A percentile compares a stretch with the other conserved stretches of the same genome.
Evolutionary conservation across 2,329 filamentous ascomycete genomes (phyloP).

Genomic region (Alternaria conjuncta): DNA sequence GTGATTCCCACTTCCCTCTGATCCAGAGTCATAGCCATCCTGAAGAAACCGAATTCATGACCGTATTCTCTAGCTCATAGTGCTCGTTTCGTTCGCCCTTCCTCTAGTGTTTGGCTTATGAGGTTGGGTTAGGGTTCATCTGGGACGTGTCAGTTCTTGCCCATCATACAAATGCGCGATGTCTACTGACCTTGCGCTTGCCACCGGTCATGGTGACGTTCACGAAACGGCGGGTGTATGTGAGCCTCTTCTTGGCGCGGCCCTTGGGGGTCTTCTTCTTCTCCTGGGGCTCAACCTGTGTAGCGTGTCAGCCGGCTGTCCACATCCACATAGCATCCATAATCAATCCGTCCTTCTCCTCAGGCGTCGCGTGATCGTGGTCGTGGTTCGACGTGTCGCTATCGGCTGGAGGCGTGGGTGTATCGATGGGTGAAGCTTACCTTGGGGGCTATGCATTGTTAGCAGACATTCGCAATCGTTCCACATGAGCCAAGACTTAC

Average conservation of each 20-base stretch:
- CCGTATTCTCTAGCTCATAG: conserved; percentile 42
- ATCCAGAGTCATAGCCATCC: conserved; percentile 50
- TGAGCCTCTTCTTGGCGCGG: conserved; percentile 94
- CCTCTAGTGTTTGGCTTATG: conserved; percentile 56
- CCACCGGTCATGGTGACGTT: conserved; percentile 97
- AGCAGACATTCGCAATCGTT: conserved; percentile 14
- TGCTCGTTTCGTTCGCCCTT: conserved; percentile 37
- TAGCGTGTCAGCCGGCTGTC: conserved; percentile 28
- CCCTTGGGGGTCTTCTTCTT: conserved; percentile 98
- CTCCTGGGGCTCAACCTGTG: conserved; percentile 85
- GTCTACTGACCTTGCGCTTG: conserved; percentile 86
- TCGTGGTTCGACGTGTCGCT: neutral
- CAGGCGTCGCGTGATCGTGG: neutral
- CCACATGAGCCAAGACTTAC: conserved; percentile 22
- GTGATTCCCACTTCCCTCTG: conserved; percentile 44
- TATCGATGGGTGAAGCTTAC: conserved; percentile 22
- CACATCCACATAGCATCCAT: neutral
- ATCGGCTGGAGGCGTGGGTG: conserved; percentile 1
- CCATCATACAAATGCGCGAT: neutral
- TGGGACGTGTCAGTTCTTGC: conserved; percentile 42
- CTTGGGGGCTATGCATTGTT: conserved; percentile 32
- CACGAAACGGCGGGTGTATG: conserved; percentile 97
- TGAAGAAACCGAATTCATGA: conserved; percentile 46
- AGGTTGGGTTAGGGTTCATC: conserved; percentile 88
- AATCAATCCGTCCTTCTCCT: neutral